Percentiles rank a stretch among this genome's conserved stretches.
Evolutionary conservation across 352 stramenopile genomes (phyloP).

Genomic region (Phytophthora vignae): DNA sequence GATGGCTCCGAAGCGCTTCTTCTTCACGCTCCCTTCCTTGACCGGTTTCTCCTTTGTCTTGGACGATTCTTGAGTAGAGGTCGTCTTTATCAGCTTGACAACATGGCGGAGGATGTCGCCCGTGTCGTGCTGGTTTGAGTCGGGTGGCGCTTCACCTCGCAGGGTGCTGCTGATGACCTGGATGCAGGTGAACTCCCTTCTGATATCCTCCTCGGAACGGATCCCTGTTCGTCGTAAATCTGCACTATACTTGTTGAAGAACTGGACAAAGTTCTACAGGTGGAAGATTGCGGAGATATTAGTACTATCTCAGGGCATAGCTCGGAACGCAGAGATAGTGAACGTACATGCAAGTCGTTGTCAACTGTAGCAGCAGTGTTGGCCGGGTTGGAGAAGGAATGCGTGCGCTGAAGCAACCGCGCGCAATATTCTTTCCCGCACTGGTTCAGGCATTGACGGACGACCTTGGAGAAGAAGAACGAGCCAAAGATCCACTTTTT

Average conservation of each 20-base stretch:
- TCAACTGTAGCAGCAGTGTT: constrained; percentile 56
- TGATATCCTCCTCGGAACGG: constrained; percentile 69
- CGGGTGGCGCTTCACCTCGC: constrained; percentile 31
- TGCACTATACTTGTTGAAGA: constrained; percentile 74
- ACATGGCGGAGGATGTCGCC: constrained; percentile 57
- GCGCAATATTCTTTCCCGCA: constrained; percentile 75
- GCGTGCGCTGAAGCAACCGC: constrained; percentile 61
- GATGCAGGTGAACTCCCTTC: constrained; percentile 65
- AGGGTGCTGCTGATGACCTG: constrained; percentile 61
- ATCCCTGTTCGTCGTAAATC: constrained; percentile 80
- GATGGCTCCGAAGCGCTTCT: constrained; percentile 46
- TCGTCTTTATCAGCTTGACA: constrained; percentile 71
- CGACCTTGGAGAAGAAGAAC: constrained; percentile 88
- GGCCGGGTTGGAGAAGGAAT: constrained; percentile 58
- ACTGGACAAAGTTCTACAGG: constrained; percentile 63
- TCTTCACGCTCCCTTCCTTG: constrained; percentile 58
- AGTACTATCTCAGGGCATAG: neutral
- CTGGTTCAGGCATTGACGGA: constrained; percentile 75
- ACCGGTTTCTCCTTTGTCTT: constrained; percentile 56
- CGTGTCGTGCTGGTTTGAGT: constrained; percentile 41
- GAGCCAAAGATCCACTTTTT: constrained; percentile 79
- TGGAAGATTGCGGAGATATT: neutral
- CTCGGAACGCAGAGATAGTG: too few species aligned
- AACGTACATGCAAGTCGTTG: constrained; percentile 64
- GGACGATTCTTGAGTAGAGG: constrained; percentile 60